These are phyloP conservation scores for Polygonum maritimum DNA, from an alignment of 148 eudicot species.

Conservation along the genomic window DNA sequence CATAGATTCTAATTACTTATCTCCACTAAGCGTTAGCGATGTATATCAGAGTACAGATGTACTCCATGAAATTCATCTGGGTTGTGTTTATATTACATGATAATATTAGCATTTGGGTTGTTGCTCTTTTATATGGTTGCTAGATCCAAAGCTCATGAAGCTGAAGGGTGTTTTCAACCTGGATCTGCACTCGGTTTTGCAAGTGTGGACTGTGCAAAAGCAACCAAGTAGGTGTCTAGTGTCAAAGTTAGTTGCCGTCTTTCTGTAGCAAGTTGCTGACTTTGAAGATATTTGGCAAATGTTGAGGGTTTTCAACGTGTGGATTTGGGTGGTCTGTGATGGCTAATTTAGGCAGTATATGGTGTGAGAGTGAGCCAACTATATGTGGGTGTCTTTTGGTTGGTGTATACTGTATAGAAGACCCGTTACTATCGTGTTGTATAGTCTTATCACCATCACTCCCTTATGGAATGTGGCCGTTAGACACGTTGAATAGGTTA, in stretches of 20 bases:
- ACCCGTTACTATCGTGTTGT: not conserved
- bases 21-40: not conserved
- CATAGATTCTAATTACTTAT: not conserved
- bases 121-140: not conserved
- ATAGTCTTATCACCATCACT: slow-evolving; percentile 1
- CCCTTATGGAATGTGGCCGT: not conserved
- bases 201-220: not conserved
- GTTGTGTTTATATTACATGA: too few species aligned
- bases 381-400: not conserved
- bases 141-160: too few species aligned
- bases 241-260: slow-evolving; percentile 1
- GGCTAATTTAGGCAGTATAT: not conserved
- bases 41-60: not conserved
- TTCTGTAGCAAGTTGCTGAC: not conserved
- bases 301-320: not conserved
- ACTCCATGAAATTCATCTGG: not conserved
- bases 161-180: too few species aligned
- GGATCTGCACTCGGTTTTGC: too few species aligned
- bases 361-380: not conserved
- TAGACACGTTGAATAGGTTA: not conserved
- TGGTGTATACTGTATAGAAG: not conserved
- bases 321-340: not conserved
- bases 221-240: not conserved
- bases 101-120: not conserved
- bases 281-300: not conserved